Evolutionary conservation across 192 early-diverging fungal genomes (phyloP).

Genomic region (Entophlyctis helioformis): DNA sequence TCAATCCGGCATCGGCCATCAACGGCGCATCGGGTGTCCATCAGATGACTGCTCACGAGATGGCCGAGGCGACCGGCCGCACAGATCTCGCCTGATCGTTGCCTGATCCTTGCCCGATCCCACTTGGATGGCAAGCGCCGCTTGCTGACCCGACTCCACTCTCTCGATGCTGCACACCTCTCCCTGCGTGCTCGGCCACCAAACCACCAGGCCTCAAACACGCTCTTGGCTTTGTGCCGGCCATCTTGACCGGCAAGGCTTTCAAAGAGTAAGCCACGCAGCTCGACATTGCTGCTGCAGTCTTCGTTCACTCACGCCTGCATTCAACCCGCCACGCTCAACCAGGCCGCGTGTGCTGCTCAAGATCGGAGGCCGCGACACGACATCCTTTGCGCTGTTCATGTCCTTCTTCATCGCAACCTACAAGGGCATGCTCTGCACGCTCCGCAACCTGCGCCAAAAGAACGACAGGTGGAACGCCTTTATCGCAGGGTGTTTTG

Average conservation of each 20-base stretch:
- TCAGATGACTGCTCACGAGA: too few relatives aligned
- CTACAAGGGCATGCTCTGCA: conserved; percentile 21
- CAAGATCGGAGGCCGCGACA: conserved; percentile 25
- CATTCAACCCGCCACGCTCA: not conserved
- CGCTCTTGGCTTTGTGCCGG: conserved; percentile 13
- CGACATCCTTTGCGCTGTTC: conserved; percentile 22
- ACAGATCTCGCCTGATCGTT: too few relatives aligned
- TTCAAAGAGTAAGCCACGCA: conserved; percentile 10
- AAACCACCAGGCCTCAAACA: too few relatives aligned
- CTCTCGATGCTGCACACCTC: too few relatives aligned
- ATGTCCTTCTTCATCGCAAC: conserved; percentile 17
- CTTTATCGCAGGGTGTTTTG: conserved; percentile 23
- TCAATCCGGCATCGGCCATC: too few relatives aligned
- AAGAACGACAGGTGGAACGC: conserved; percentile 11
- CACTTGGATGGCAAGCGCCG: too few relatives aligned
- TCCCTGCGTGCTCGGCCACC: too few relatives aligned
- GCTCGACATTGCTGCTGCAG: not conserved
- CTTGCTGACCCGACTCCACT: too few relatives aligned
- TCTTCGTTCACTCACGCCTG: conserved; percentile 10
- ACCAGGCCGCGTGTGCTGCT: conserved; percentile 12
- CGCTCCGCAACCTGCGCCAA: conserved; percentile 4
- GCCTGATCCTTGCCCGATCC: too few relatives aligned
- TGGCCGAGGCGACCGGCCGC: too few relatives aligned
- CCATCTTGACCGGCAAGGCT: conserved; percentile 17
- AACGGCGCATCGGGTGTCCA: too few relatives aligned